Percentiles rank a stretch among this genome's conserved stretches.
phyloP scores from a whole-genome alignment of 2,329 filamentous ascomycete species.

The Chaetothyriales sp. region DNA sequence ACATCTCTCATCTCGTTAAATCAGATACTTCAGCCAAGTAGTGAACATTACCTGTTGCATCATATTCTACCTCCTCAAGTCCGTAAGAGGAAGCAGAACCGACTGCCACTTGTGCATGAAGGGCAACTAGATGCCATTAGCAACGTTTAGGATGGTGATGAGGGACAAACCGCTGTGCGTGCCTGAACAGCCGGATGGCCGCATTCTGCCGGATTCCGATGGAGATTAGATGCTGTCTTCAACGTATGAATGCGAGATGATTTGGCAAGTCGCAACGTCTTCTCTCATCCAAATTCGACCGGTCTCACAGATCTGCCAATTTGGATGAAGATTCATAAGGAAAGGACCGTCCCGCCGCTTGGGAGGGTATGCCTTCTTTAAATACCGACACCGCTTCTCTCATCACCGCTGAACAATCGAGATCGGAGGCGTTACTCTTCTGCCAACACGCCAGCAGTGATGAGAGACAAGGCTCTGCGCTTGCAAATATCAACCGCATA shows the following conservation, averaged over 20 bases:
- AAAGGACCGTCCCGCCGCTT: not conserved
- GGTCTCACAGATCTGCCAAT: not conserved
- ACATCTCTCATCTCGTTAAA: not conserved
- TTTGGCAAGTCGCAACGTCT: not conserved
- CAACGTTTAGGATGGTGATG: not conserved
- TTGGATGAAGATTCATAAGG: not conserved
- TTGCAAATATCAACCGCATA: not conserved
- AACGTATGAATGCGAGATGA: not conserved
- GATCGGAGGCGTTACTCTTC: not conserved
- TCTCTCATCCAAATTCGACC: not conserved
- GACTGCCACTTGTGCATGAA: not conserved
- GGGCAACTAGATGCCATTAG: not conserved
- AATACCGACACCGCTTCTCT: not conserved
- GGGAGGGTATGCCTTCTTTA: not conserved
- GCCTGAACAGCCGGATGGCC: not conserved
- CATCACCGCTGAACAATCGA: not conserved
- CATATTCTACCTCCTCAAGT: not conserved
- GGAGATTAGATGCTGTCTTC: not conserved
- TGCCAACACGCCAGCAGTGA: not conserved
- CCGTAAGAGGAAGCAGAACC: not conserved
- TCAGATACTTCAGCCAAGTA: not conserved
- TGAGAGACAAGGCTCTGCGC: not conserved
- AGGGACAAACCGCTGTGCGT: not conserved
- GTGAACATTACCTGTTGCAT: not conserved
- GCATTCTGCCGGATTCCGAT: not conserved